Conservation (phyloP, 139 green algal genomes). For the Closterium sp. region DNA sequence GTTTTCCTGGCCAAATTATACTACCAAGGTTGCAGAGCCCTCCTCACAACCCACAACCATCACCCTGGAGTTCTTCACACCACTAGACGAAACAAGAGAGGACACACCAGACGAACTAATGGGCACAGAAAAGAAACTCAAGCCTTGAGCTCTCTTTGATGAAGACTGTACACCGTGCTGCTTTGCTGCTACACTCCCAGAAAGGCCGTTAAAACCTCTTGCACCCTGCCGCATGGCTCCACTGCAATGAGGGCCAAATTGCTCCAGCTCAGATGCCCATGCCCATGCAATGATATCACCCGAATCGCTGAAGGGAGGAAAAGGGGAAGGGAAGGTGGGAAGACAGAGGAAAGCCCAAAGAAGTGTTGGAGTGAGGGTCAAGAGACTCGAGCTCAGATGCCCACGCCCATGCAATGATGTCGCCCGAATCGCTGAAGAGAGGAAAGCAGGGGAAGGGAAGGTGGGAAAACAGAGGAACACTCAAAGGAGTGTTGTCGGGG, state of each 20-base stretch:
- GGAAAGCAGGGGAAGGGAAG: not conserved
- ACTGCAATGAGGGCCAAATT: no score
- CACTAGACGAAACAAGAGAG: not conserved
- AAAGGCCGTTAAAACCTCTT: not conserved
- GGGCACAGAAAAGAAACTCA: not conserved
- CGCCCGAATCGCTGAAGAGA: not conserved
- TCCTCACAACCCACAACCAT: not conserved
- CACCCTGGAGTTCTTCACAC: not conserved
- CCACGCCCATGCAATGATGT: not conserved
- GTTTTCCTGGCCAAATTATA: not conserved
- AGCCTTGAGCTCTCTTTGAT: not conserved
- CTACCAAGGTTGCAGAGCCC: not conserved
- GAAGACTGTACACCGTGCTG: not conserved
- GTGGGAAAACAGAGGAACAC: not conserved
- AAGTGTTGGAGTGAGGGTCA: no score
- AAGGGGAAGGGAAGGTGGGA: no score
- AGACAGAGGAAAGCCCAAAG: no score
- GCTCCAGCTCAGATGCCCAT: no score
- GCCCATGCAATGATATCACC: no score
- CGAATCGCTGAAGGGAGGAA: no score
- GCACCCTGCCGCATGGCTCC: no score
- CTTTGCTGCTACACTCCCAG: not conserved
- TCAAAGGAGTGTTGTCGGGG: not conserved
- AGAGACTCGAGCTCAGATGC: no score
- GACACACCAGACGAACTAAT: not conserved